Evolutionary conservation across 257 asterid genomes (phyloP).

Genomic region (Solanum piurae): DNA sequence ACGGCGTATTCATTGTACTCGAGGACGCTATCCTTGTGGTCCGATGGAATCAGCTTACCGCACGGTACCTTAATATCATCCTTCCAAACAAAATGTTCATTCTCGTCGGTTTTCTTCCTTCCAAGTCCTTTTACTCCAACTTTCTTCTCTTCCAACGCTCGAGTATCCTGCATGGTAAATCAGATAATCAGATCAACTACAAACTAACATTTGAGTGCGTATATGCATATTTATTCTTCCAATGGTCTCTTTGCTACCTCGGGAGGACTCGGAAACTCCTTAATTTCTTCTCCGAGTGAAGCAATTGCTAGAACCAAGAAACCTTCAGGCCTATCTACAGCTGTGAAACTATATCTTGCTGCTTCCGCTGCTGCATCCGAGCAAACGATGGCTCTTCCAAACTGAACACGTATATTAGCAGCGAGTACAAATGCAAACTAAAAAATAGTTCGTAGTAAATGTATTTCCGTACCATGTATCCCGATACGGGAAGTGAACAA

Average conservation of each 20-base stretch:
- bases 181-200: background rate
- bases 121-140: conserved; percentile 61
- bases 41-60: conserved; percentile 49
- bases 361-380: conserved; percentile 86
- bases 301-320: conserved; percentile 70
- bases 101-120: conserved; percentile 55
- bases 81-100: conserved; percentile 74
- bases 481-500: conserved; percentile 60
- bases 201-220: background rate
- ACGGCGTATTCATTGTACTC: conserved; percentile 83
- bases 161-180: conserved; percentile 18
- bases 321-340: conserved; percentile 71
- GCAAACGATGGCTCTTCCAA: conserved; percentile 79
- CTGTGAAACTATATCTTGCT: conserved; percentile 73
- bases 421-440: background rate
- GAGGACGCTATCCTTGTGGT: conserved; percentile 47
- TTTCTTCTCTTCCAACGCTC: conserved; percentile 48
- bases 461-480: conserved; percentile 57
- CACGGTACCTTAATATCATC: conserved; percentile 71
- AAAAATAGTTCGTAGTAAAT: background rate
- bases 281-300: conserved; percentile 42
- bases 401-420: conserved; percentile 20
- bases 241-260: conserved; percentile 8
- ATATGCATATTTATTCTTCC: background rate
- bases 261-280: conserved; percentile 25